Conservation (phyloP, 345 rosid species). For the Citrus australasica region DNA sequence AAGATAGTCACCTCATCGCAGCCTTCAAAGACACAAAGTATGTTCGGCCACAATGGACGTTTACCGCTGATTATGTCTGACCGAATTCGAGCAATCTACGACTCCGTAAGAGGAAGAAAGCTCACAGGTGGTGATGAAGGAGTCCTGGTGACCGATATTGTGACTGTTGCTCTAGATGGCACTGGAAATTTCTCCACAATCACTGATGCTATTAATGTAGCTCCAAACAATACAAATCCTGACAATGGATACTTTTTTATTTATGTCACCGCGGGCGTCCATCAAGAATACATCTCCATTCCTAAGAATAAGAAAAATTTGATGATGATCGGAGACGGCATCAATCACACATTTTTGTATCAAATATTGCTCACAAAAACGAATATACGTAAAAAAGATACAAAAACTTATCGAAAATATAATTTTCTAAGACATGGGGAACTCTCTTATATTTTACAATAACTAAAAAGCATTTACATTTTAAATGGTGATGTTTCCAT, state of each 20-base stretch:
- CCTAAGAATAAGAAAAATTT: conserved; percentile 65
- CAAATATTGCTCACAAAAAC: too few relatives aligned
- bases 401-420: too few relatives aligned
- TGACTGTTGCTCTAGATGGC: conserved; percentile 67
- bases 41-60: conserved; percentile 40
- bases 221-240: conserved; percentile 69
- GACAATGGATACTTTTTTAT: conserved; percentile 69
- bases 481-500: too few relatives aligned
- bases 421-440: too few relatives aligned
- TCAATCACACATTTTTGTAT: conserved; percentile 30
- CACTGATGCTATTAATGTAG: conserved; percentile 62
- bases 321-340: conserved; percentile 92
- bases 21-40: conserved; percentile 27
- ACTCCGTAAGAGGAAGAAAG: conserved; percentile 53
- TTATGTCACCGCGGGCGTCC: conserved; percentile 60
- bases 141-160: conserved; percentile 50
- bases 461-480: too few relatives aligned
- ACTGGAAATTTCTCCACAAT: conserved; percentile 71
- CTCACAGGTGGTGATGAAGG: conserved; percentile 32
- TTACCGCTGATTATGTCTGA: conserved; percentile 57
- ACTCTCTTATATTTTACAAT: too few relatives aligned
- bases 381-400: too few relatives aligned
- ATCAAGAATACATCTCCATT: conserved; percentile 70
- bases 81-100: conserved; percentile 43
- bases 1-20: conserved; percentile 27